Percentiles rank a stretch among this genome's conserved stretches.
Conservation (phyloP, 371 early-diverging fungal genomes). For the Conidiobolus coronatus region DNA sequence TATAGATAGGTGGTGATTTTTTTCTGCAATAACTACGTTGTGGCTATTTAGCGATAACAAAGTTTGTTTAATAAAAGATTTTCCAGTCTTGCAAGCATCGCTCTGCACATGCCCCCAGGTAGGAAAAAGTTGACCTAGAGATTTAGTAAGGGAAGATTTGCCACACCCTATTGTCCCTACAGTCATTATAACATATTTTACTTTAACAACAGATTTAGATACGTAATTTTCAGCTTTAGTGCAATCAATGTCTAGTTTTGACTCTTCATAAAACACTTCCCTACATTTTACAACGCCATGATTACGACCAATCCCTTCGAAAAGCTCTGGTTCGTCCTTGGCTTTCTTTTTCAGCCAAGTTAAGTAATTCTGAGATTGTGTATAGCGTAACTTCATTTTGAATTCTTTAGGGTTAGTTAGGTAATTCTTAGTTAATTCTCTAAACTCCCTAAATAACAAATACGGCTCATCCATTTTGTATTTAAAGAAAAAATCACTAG, state of each 20-base stretch:
- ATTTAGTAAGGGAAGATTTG: slow-evolving; percentile 2
- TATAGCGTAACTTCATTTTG: slow-evolving; percentile 18
- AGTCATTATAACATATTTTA: slow-evolving; percentile 37
- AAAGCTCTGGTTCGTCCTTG: slow-evolving; percentile 36
- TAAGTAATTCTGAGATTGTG: slow-evolving; percentile 39
- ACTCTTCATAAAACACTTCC: slow-evolving; percentile 33
- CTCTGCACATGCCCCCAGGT: neutral
- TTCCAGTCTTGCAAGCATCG: neutral
- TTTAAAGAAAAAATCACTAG: slow-evolving; percentile 53
- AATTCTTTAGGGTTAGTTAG: slow-evolving; percentile 8
- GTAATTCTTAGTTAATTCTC: slow-evolving; percentile 56
- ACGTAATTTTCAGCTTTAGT: neutral
- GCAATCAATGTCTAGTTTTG: neutral
- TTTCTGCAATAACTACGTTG: neutral
- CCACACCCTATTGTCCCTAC: slow-evolving; percentile 51
- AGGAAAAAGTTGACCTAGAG: neutral
- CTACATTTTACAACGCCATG: slow-evolving; percentile 63
- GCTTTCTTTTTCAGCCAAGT: slow-evolving; percentile 43
- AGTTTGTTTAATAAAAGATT: neutral
- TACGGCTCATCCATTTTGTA: slow-evolving; percentile 85
- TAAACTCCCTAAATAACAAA: slow-evolving; percentile 80
- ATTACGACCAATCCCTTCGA: slow-evolving; percentile 28
- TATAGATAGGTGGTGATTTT: neutral
- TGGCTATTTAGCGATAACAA: neutral
- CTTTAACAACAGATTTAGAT: slow-evolving; percentile 4